Percentiles rank a stretch among this genome's conserved stretches.
Conservation (phyloP, 768 basidiomycete genomes). For the Grammothele lineata region DNA sequence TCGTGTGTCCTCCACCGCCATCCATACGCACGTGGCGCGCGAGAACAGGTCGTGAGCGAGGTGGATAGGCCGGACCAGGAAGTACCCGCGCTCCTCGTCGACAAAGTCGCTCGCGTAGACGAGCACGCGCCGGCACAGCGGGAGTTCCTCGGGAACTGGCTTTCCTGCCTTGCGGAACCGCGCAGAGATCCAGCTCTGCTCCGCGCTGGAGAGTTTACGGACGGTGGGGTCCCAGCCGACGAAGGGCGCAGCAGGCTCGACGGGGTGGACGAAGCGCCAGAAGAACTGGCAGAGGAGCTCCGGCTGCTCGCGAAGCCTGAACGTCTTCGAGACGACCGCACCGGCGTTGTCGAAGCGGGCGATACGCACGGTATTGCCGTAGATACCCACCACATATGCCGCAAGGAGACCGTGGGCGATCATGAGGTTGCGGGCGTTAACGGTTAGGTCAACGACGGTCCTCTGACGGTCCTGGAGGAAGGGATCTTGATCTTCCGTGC, state of each 20-base stretch:
- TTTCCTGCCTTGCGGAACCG: neutral
- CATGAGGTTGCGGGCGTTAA: conserved; percentile 9
- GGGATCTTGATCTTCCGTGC: too few relatives aligned
- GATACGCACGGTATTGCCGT: conserved; percentile 7
- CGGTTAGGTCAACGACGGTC: conserved; percentile 3
- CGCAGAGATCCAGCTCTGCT: neutral
- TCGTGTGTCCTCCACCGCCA: conserved; percentile 6
- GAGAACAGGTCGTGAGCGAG: conserved; percentile 10
- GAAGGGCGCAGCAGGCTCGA: too few relatives aligned
- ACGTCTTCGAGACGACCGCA: neutral
- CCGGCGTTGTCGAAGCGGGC: conserved; percentile 11
- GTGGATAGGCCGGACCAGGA: neutral
- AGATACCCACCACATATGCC: conserved; percentile 11
- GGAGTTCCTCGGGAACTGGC: too few relatives aligned
- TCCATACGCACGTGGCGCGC: conserved; percentile 9
- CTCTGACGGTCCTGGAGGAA: too few relatives aligned
- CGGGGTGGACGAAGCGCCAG: too few relatives aligned
- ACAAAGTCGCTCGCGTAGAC: too few relatives aligned
- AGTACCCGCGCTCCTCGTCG: neutral
- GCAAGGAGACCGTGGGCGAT: conserved; percentile 6
- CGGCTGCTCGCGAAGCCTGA: conserved; percentile 1
- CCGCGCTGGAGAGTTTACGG: neutral
- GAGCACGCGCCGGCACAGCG: too few relatives aligned
- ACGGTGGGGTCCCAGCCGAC: conserved; percentile 8
- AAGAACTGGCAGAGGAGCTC: neutral